Conservation (phyloP, 2,329 filamentous ascomycete species). For the Calonectria naviculata region DNA sequence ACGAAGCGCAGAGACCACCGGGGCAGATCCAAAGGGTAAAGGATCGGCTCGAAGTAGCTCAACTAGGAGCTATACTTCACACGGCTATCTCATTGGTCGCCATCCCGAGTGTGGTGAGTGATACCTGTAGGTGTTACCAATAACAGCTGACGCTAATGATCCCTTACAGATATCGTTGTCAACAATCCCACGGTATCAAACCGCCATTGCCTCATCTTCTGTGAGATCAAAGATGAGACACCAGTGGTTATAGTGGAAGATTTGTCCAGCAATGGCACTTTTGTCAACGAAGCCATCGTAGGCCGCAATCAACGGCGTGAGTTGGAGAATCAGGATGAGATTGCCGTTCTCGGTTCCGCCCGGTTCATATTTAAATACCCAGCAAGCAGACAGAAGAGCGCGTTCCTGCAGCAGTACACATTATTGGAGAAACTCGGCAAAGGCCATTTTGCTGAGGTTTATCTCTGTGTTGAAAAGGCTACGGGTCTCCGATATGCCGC, state of each 20-base stretch:
- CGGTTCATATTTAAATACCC: not conserved
- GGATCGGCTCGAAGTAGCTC: not conserved
- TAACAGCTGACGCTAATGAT: not conserved
- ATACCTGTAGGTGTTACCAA: not conserved
- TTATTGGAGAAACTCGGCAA: constrained; percentile 89
- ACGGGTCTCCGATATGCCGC: constrained; percentile 88
- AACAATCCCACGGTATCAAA: not conserved
- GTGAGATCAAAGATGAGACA: not conserved
- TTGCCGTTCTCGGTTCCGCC: not conserved
- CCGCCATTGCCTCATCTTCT: not conserved
- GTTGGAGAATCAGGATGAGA: not conserved
- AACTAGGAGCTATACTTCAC: not conserved
- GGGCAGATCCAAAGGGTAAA: not conserved
- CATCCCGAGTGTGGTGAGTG: not conserved
- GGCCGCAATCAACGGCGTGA: not conserved
- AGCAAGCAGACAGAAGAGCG: constrained; percentile 65
- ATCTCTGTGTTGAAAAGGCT: constrained; percentile 86
- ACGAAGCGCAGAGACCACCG: not conserved
- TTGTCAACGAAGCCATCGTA: not conserved
- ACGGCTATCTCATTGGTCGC: not conserved
- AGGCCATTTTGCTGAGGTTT: constrained; percentile 96
- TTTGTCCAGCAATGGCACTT: not conserved
- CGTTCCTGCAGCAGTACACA: constrained; percentile 87
- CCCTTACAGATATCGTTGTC: not conserved
- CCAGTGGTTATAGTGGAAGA: not conserved